phyloP scores from a whole-genome alignment of 2,329 filamentous ascomycete species.

The Penicillium polonicum region DNA sequence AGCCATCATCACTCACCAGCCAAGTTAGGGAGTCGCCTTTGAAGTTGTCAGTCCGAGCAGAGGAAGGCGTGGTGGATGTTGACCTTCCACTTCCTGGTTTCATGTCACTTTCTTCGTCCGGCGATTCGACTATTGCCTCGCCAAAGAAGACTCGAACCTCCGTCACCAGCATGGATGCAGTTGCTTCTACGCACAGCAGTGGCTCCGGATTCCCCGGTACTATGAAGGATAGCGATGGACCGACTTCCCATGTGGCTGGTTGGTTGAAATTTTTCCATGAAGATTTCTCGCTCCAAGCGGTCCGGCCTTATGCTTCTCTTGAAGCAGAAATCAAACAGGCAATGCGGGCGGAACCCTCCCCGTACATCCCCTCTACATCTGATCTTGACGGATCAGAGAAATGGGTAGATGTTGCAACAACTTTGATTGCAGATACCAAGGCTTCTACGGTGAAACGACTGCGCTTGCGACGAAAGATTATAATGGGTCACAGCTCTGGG shows the following conservation, averaged over 20 bases:
- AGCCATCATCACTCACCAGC: slow-evolving; percentile 29
- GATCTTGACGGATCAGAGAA: slow-evolving; percentile 39
- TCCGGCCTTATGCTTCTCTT: slow-evolving; percentile 53
- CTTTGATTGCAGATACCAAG: slow-evolving; percentile 56
- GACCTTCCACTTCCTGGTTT: slow-evolving; percentile 57
- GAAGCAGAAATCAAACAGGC: slow-evolving; percentile 56
- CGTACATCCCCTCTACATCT: slow-evolving; percentile 36
- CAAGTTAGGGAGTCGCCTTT: slow-evolving; percentile 46
- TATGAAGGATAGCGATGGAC: slow-evolving; percentile 43
- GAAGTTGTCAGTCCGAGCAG: slow-evolving; percentile 56
- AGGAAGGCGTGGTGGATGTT: slow-evolving; percentile 61
- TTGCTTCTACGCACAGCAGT: slow-evolving; percentile 46
- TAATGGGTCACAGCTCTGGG: slow-evolving; percentile 23
- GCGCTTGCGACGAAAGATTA: slow-evolving; percentile 51
- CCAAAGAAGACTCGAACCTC: slow-evolving; percentile 48
- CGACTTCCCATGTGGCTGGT: slow-evolving; percentile 57
- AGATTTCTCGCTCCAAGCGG: slow-evolving; percentile 60
- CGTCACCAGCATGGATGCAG: slow-evolving; percentile 52
- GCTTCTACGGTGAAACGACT: slow-evolving; percentile 57
- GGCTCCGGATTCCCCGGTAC: slow-evolving; percentile 35
- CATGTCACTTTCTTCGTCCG: slow-evolving; percentile 48
- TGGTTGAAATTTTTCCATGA: slow-evolving; percentile 59
- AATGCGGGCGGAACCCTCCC: slow-evolving; percentile 56
- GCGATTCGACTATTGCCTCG: slow-evolving; percentile 45
- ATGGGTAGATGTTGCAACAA: slow-evolving; percentile 59